Percentiles rank a stretch among this genome's conserved stretches.
These are phyloP conservation scores for Wallemia mellicola DNA, from an alignment of 1,284 basidiomycete genomes.

Conservation along the genomic window DNA sequence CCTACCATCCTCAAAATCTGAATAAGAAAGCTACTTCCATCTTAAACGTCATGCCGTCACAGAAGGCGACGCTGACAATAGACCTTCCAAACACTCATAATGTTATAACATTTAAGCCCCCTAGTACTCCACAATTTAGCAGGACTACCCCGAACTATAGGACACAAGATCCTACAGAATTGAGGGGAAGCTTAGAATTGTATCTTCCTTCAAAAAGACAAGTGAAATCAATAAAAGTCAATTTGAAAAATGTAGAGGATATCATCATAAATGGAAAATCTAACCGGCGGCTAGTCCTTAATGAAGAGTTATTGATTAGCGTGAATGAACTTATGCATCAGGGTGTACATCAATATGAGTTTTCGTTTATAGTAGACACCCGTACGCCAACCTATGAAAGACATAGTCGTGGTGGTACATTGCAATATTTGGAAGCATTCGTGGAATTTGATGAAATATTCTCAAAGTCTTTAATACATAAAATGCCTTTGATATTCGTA, in stretches of 20 bases:
- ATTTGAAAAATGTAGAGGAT: neutral
- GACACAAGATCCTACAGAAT: neutral
- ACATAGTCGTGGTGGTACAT: neutral
- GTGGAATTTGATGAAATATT: neutral
- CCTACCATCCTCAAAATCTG: neutral
- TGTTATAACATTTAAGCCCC: neutral
- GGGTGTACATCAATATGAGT: neutral
- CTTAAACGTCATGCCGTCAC: neutral
- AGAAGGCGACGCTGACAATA: neutral
- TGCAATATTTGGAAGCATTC: neutral
- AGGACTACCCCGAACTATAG: neutral
- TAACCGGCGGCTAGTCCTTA: neutral
- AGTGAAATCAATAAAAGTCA: neutral
- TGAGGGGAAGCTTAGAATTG: neutral
- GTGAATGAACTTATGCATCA: neutral
- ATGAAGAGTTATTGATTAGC: neutral
- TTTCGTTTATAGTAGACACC: neutral
- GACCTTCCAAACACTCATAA: neutral
- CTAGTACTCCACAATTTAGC: neutral
- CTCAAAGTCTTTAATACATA: neutral
- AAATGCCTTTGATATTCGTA: neutral
- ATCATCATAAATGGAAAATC: neutral
- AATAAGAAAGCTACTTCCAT: neutral
- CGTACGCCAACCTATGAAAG: neutral
- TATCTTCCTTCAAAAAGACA: neutral